A percentile compares a stretch with the other conserved stretches of the same genome.
These are phyloP conservation scores for Diplodia mutila DNA, from an alignment of 2,329 filamentous ascomycete genomes.

Conservation along the genomic window DNA sequence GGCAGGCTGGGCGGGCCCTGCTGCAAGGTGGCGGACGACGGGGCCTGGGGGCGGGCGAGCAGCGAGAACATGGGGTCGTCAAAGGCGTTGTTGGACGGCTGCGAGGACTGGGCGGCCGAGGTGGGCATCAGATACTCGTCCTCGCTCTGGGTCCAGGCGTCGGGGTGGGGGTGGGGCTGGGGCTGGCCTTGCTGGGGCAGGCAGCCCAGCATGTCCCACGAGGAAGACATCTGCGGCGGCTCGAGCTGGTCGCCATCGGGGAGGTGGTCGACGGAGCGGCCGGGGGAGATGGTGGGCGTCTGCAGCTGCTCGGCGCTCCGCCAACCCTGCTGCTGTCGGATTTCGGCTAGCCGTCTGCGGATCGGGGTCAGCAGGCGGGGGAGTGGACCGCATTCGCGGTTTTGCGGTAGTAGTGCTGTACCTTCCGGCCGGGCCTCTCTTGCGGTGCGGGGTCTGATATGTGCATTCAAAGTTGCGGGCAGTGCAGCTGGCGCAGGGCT, in stretches of 20 bases:
- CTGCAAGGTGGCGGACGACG: not conserved
- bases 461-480: slow-evolving; percentile 22
- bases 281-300: slow-evolving; percentile 17
- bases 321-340: slow-evolving; percentile 20
- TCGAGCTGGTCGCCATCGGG: slow-evolving; percentile 1
- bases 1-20: not conserved
- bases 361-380: slow-evolving; percentile 5
- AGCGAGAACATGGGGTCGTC: slow-evolving; percentile 15
- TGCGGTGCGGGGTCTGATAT: slow-evolving; percentile 16
- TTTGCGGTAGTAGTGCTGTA: not conserved
- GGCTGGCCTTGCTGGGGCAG: too few species aligned
- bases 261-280: not conserved
- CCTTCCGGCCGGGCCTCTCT: slow-evolving; percentile 21
- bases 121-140: slow-evolving; percentile 16
- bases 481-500: slow-evolving; percentile 22
- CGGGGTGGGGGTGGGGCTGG: not conserved
- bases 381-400: not conserved
- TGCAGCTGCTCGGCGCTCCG: slow-evolving; percentile 12
- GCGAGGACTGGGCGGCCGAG: not conserved
- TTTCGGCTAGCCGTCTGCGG: slow-evolving; percentile 19
- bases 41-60: not conserved
- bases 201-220: slow-evolving; percentile 19
- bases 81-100: not conserved
- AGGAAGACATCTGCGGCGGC: not conserved
- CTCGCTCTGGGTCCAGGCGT: slow-evolving; percentile 9